These are phyloP conservation scores for Crinitomyces ghanaensis DNA, from an alignment of 805 yeast species.

Conservation along the genomic window DNA sequence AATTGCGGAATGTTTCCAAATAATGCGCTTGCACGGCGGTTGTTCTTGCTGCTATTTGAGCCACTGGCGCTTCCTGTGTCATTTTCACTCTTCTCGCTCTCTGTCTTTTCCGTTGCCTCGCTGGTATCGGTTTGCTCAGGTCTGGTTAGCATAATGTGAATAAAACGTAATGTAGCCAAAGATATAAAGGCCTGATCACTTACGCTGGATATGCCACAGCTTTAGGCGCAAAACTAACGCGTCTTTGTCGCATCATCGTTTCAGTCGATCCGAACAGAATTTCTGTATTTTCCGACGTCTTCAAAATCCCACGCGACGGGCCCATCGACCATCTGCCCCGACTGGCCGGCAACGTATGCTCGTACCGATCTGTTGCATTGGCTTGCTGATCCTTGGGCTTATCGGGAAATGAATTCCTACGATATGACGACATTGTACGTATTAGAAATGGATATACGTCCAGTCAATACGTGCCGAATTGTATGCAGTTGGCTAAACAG, in stretches of 20 bases:
- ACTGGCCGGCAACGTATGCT: no score
- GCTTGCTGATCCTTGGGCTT: no score
- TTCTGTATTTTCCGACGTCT: conserved; percentile 20
- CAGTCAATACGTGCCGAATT: no score
- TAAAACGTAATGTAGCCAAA: not conserved
- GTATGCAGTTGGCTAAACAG: no score
- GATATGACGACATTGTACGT: no score
- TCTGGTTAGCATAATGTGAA: not conserved
- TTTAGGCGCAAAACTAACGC: conserved; percentile 72
- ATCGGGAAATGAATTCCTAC: no score
- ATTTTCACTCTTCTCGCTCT: not conserved
- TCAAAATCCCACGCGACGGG: conserved; percentile 32
- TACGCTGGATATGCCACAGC: conserved; percentile 7
- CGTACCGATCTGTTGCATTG: no score
- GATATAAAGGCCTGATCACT: not conserved
- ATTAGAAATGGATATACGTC: no score
- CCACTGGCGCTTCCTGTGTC: not conserved
- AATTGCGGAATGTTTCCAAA: not conserved
- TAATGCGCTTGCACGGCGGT: not conserved
- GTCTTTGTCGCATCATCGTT: conserved; percentile 28
- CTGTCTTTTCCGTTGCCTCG: not conserved
- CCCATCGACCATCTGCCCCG: conserved; percentile 28
- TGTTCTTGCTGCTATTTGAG: not conserved
- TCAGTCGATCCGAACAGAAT: conserved; percentile 10
- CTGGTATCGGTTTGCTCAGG: not conserved